Percentiles rank a stretch among this genome's conserved stretches.
phyloP scores from a whole-genome alignment of 2,329 filamentous ascomycete species.

The Pseudogymnoascus sp. region DNA sequence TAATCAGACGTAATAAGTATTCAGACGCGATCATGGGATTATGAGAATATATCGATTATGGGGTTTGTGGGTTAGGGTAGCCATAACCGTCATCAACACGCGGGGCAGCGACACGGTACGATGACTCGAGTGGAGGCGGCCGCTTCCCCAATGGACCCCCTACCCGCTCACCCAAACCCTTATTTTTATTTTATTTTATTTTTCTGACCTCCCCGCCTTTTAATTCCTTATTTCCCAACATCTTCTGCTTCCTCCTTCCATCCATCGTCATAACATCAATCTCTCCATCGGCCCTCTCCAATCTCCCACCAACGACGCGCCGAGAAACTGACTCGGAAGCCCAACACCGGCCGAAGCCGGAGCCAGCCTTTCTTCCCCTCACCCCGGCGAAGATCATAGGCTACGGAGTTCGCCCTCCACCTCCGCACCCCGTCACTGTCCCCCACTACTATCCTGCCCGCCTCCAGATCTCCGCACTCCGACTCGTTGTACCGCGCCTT shows the following conservation, averaged over 20 bases:
- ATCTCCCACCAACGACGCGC: not conserved
- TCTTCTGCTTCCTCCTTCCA: not conserved
- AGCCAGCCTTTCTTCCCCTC: not conserved
- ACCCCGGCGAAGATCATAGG: conserved; percentile 1
- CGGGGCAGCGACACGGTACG: not conserved
- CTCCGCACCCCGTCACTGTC: conserved; percentile 23
- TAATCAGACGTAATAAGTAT: not conserved
- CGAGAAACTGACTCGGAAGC: not conserved
- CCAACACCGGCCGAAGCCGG: not conserved
- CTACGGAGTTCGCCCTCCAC: conserved; percentile 13
- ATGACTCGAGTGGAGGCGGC: not conserved
- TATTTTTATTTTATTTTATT: not conserved
- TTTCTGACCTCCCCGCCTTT: not conserved
- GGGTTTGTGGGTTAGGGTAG: not conserved
- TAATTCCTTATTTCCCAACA: not conserved
- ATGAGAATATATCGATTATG: not conserved
- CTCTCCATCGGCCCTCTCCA: not conserved
- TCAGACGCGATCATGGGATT: not conserved
- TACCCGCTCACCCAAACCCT: not conserved
- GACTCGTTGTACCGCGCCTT: not conserved
- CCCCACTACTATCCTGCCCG: conserved; percentile 21
- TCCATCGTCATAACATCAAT: not conserved
- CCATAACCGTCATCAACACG: not conserved
- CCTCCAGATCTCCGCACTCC: conserved; percentile 4
- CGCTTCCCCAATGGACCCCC: not conserved